Conservation (phyloP, 306 rosid species). For the Pterocarpus santalinus region DNA sequence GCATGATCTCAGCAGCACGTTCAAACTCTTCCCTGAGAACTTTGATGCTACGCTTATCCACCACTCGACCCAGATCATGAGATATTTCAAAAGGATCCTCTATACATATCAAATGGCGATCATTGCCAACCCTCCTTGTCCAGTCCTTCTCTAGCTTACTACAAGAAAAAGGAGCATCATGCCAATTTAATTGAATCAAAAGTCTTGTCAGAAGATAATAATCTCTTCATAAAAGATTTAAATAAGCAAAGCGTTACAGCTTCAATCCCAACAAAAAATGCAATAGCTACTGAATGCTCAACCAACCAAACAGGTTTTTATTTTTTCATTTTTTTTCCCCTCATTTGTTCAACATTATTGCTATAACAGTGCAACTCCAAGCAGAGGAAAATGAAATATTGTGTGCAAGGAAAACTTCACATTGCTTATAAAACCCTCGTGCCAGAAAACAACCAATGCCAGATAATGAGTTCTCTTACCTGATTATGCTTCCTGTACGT, state of each 20-base stretch:
- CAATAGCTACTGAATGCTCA: background rate
- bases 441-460: slow-evolving; percentile 6
- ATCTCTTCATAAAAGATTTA: slow-evolving; percentile 4
- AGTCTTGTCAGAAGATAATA: background rate
- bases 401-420: background rate
- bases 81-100: slow-evolving; percentile 96
- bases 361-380: background rate
- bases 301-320: no score
- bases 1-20: slow-evolving; percentile 90
- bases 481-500: slow-evolving; percentile 81
- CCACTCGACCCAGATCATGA: slow-evolving; percentile 97
- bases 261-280: background rate
- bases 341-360: background rate
- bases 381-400: background rate
- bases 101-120: slow-evolving; percentile 94
- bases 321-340: background rate
- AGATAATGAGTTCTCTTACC: slow-evolving; percentile 52
- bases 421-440: background rate
- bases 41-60: slow-evolving; percentile 87
- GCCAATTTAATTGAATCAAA: background rate
- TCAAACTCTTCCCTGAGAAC: slow-evolving; percentile 96
- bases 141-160: slow-evolving; percentile 93
- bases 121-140: slow-evolving; percentile 95
- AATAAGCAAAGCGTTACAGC: background rate
- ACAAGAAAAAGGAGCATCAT: slow-evolving; percentile 35